Evolutionary conservation across 495 filamentous ascomycete genomes (phyloP).

Genomic region (Penicillium roqueforti): DNA sequence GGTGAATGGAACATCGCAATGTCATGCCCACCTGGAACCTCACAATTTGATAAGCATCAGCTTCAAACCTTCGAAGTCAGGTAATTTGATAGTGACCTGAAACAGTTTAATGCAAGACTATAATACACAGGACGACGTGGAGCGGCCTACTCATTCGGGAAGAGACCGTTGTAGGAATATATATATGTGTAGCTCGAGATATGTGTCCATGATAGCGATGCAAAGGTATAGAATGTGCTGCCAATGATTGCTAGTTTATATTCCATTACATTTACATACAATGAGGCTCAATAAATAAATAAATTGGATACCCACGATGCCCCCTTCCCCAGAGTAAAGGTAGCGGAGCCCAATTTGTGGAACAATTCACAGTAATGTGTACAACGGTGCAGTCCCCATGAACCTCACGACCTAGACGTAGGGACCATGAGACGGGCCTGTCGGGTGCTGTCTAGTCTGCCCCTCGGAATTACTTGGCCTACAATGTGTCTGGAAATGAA

Average conservation of each 20-base stretch:
- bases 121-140: not conserved
- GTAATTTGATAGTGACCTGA: not conserved
- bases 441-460: not conserved
- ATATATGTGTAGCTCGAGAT: not conserved
- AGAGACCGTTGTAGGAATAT: not conserved
- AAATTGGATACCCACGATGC: not conserved
- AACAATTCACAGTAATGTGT: not conserved
- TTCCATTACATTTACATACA: not conserved
- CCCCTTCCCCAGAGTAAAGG: not conserved
- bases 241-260: not conserved
- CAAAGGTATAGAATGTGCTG: not conserved
- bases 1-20: not conserved
- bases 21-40: no score
- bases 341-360: not conserved
- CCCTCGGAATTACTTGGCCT: not conserved
- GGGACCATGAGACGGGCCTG: not conserved
- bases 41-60: no score
- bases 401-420: not conserved
- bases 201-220: not conserved
- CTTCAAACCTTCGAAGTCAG: not conserved
- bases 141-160: not conserved
- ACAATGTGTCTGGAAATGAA: constrained; percentile 3
- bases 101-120: not conserved
- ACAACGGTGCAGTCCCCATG: no score
- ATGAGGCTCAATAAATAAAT: not conserved